phyloP scores from a whole-genome alignment of 148 eudicot genomes.

The Heliosperma pusillum region DNA sequence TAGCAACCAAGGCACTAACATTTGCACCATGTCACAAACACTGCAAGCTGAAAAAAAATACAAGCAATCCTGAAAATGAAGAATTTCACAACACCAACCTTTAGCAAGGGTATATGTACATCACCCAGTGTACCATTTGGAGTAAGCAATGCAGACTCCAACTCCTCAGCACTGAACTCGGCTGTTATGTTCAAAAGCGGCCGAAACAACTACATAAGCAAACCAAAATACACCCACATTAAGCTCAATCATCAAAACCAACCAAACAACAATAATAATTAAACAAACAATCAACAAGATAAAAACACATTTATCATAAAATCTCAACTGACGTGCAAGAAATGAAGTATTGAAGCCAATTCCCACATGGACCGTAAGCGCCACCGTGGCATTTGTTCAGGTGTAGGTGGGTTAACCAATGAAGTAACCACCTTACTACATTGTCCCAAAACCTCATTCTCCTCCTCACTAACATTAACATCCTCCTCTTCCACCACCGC shows the following conservation, averaged over 20 bases:
- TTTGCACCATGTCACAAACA: conserved; percentile 3
- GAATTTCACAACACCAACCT: conserved; percentile 52
- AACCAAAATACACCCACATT: conserved; percentile 23
- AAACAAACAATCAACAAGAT: not conserved
- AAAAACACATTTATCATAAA: not conserved
- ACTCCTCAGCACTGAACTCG: conserved; percentile 91
- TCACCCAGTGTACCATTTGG: conserved; percentile 77
- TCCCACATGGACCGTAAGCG: conserved; percentile 85
- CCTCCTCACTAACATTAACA: conserved; percentile 36
- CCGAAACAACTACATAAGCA: conserved; percentile 68
- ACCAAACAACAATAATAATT: conserved; percentile 10
- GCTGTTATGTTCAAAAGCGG: conserved; percentile 67
- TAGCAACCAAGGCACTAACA: not conserved
- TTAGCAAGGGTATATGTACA: conserved; percentile 83
- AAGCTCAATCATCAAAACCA: conserved; percentile 19
- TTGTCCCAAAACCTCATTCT: conserved; percentile 36
- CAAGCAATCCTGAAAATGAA: not conserved
- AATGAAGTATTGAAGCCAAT: conserved; percentile 82
- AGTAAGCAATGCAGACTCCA: conserved; percentile 82
- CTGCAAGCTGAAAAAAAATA: not conserved
- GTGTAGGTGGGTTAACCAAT: conserved; percentile 52
- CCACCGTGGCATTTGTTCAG: conserved; percentile 75
- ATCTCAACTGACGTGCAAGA: conserved; percentile 61
- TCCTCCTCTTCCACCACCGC: conserved; percentile 40
- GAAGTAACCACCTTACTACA: conserved; percentile 64